phyloP scores from a whole-genome alignment of 169 alveolate species.

The Perkinsus marinus region DNA sequence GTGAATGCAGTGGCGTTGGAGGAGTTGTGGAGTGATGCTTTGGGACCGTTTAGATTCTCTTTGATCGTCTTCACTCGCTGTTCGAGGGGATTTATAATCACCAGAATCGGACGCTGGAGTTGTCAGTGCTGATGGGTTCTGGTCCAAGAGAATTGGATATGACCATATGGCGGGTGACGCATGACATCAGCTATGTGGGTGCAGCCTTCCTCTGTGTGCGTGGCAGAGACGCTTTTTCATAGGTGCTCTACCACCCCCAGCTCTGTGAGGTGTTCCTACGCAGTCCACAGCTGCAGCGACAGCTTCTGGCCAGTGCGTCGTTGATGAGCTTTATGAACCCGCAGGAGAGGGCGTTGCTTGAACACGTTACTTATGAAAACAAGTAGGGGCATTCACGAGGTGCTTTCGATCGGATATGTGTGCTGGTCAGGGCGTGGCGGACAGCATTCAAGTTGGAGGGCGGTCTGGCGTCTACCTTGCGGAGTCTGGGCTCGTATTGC shows the following conservation, averaged over 20 bases:
- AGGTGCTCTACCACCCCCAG: neutral
- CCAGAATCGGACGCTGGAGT: neutral
- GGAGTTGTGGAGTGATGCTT: neutral
- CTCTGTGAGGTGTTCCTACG: neutral
- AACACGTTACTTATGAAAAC: neutral
- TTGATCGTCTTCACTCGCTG: neutral
- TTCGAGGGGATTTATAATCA: neutral
- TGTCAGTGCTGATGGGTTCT: neutral
- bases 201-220: neutral
- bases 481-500: neutral
- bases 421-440: neutral
- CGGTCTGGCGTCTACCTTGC: neutral
- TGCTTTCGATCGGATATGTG: neutral
- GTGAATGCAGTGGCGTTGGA: neutral
- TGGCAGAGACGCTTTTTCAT: neutral
- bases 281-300: neutral
- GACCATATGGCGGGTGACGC: neutral
- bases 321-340: neutral
- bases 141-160: neutral
- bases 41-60: neutral
- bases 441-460: neutral
- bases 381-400: neutral
- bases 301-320: neutral
- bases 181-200: neutral
- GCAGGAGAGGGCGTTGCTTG: neutral